A percentile compares a stretch with the other conserved stretches of the same genome.
Conservation (phyloP, 2,329 filamentous ascomycete genomes). For the Macroventuria anomochaeta region DNA sequence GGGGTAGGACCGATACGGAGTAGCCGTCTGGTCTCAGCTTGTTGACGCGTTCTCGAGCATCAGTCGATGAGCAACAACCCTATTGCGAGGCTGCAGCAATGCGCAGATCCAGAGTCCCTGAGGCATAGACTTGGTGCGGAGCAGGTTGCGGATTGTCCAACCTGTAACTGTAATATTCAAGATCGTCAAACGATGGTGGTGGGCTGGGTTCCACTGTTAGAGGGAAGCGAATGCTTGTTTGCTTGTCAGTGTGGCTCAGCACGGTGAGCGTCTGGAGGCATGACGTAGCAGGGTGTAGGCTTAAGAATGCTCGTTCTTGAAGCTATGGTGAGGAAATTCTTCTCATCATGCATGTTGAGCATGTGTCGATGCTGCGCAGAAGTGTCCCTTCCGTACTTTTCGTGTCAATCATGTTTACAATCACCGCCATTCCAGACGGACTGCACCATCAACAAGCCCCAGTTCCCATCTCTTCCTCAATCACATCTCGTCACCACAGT, state of each 20-base stretch:
- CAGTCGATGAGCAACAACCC: slow-evolving; percentile 20
- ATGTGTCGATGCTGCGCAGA: neutral
- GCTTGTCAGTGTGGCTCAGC: slow-evolving; percentile 12
- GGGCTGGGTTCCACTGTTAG: slow-evolving; percentile 12
- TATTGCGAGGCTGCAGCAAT: slow-evolving; percentile 19
- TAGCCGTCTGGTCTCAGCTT: slow-evolving; percentile 10
- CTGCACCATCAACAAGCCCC: neutral
- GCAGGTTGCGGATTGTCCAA: slow-evolving; percentile 24
- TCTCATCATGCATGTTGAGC: neutral
- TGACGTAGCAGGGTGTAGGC: neutral
- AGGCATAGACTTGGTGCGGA: slow-evolving; percentile 28
- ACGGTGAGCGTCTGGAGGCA: neutral
- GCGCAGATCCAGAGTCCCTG: slow-evolving; percentile 23
- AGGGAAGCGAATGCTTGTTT: slow-evolving; percentile 13
- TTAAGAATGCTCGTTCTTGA: neutral
- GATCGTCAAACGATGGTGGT: slow-evolving; percentile 31
- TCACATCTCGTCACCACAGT: slow-evolving; percentile 1
- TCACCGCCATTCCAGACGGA: neutral
- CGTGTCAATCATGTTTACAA: neutral
- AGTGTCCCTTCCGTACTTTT: neutral
- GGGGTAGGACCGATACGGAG: slow-evolving; percentile 16
- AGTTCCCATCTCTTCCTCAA: slow-evolving; percentile 3
- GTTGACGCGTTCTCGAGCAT: slow-evolving; percentile 15
- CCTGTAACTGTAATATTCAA: slow-evolving; percentile 33
- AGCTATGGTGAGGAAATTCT: neutral